A percentile compares a stretch with the other conserved stretches of the same genome.
These are phyloP conservation scores for Periconia sp. DNA, from an alignment of 2,329 filamentous ascomycete species.

Conservation along the genomic window DNA sequence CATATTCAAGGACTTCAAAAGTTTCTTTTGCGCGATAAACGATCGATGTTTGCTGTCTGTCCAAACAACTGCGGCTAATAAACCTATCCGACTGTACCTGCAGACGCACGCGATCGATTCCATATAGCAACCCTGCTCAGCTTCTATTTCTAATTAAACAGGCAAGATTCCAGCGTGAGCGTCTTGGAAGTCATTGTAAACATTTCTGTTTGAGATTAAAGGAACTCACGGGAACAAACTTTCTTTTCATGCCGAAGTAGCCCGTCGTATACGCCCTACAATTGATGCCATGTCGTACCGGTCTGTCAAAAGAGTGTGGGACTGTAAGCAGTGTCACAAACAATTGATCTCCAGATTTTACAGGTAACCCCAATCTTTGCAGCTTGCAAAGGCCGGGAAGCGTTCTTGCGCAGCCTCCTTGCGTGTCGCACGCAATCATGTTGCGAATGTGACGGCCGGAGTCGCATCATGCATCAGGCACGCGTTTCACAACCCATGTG, in stretches of 20 bases:
- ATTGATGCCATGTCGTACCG: no score
- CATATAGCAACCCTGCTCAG: background rate
- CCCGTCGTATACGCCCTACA: no score
- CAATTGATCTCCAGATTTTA: background rate
- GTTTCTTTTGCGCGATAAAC: background rate
- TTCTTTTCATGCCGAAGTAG: no score
- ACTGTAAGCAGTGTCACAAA: background rate
- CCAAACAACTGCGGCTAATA: background rate
- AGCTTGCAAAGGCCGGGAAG: conserved; percentile 2
- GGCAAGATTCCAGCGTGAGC: background rate
- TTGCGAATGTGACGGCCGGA: conserved; percentile 25
- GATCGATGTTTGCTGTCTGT: background rate
- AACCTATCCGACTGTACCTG: background rate
- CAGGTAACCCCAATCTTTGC: conserved; percentile 1
- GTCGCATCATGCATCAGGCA: conserved; percentile 35
- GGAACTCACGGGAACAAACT: background rate
- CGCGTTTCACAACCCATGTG: conserved; percentile 29
- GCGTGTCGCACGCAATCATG: conserved; percentile 16
- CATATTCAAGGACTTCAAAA: background rate
- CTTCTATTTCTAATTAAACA: background rate
- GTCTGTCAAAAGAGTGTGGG: no score
- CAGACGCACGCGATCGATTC: background rate
- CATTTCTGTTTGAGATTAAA: background rate
- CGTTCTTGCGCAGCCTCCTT: conserved; percentile 6
- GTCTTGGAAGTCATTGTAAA: background rate